Evolutionary conservation across 2,329 filamentous ascomycete species (phyloP).

Genomic region (Hypoxylon sp.): DNA sequence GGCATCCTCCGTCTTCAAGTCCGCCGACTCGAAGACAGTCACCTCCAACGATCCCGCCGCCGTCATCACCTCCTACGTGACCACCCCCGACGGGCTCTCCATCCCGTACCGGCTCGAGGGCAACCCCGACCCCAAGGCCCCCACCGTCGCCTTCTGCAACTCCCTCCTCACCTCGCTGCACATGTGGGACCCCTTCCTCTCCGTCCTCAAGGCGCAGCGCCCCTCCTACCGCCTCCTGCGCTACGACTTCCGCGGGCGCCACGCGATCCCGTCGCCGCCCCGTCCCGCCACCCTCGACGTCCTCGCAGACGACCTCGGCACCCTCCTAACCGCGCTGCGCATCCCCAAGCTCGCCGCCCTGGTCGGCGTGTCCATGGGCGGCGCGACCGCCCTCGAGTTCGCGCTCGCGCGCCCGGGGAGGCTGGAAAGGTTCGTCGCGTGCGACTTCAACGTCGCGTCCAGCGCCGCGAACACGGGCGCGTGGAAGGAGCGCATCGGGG

Average conservation of each 20-base stretch:
- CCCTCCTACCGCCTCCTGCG: slow-evolving; percentile 79
- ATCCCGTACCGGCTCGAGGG: slow-evolving; percentile 84
- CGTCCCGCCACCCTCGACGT: slow-evolving; percentile 70
- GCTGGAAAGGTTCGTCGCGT: slow-evolving; percentile 84
- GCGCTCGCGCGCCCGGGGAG: slow-evolving; percentile 83
- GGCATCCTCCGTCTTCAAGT: slow-evolving; percentile 61
- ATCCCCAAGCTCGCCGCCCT: slow-evolving; percentile 74
- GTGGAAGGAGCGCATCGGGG: slow-evolving; percentile 80
- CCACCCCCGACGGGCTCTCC: slow-evolving; percentile 73
- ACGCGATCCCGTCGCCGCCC: slow-evolving; percentile 60
- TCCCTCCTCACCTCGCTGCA: slow-evolving; percentile 80
- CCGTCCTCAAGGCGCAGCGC: slow-evolving; percentile 68
- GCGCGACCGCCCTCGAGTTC: slow-evolving; percentile 80
- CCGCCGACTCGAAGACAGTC: slow-evolving; percentile 65
- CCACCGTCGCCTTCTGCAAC: slow-evolving; percentile 81
- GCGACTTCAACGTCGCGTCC: slow-evolving; percentile 81
- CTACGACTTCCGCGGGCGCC: slow-evolving; percentile 80
- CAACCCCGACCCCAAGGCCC: slow-evolving; percentile 72
- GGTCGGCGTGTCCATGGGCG: slow-evolving; percentile 84
- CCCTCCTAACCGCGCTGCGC: slow-evolving; percentile 75
- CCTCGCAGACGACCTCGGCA: slow-evolving; percentile 74
- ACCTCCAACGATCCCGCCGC: slow-evolving; percentile 65
- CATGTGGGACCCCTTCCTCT: slow-evolving; percentile 84
- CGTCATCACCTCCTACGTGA: slow-evolving; percentile 74
- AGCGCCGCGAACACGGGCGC: slow-evolving; percentile 80